Evolutionary conservation across 768 basidiomycete species (phyloP), one percentile per base, ranked within the genome.

Genomic region (Pleurotus salmoneostramineus): DNA sequence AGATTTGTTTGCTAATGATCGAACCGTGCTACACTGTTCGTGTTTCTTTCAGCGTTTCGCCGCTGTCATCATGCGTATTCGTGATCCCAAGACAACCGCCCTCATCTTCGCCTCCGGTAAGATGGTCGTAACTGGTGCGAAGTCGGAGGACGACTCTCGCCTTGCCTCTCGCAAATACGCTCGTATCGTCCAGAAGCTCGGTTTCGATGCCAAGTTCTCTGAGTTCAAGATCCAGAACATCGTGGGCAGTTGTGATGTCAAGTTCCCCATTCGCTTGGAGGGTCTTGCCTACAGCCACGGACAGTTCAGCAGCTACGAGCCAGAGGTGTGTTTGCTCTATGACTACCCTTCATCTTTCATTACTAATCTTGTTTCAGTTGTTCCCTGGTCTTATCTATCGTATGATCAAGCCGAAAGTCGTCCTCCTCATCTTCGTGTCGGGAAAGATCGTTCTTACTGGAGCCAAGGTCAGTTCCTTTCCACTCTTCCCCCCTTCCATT

Each of bases 191-290:
- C 97, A 98, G 79, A 98, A 99, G 74, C 88, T 98, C 55, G 97
- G 97, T 32, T 99, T 99, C 74, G 96, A 98, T 62, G 95, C 96
- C 66, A 98, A 98, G 77, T 98, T 98, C 72, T 93, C 93, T 42
- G 96, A 99, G 73, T 98, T 98, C 80, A 99, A 98, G 77, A 98
- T 98, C 51, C 96, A 98, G 80, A 99, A 98, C 73, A 98, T 98
- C 49, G 97, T 98, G 35, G 96, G 95, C 47, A 90, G 87, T 69
- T 98, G 96, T 73, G 96, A 99, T 69, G 96, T 98, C 69, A 96
- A 95, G 77, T 98, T 99, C 78, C 96, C 97, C 60, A 98, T 98
- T 68, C 86, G 97, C 61, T 77, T 98, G 67, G 97, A 98, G 77
- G 97, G 97, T 54, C 81, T 99, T 61, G 95, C 96, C 2, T 99